phyloP scores from a whole-genome alignment of 257 asterid genomes.

The Leonotis leonurus region DNA sequence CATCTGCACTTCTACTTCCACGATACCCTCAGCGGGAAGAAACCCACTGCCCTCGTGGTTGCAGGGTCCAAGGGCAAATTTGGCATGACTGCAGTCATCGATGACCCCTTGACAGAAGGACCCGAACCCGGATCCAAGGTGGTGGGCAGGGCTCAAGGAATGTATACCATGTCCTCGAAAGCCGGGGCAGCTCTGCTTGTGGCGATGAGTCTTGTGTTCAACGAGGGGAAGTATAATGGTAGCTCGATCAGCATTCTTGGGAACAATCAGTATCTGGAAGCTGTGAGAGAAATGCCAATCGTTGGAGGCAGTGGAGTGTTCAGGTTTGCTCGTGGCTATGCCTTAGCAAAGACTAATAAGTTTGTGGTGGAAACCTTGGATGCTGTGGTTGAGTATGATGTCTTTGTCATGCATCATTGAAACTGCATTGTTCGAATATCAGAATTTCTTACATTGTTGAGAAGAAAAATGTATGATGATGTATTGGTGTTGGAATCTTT shows the following conservation, averaged over 20 bases:
- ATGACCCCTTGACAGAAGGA: slow-evolving; percentile 45
- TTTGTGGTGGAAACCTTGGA: slow-evolving; percentile 27
- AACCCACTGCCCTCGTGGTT: slow-evolving; percentile 31
- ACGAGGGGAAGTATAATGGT: slow-evolving; percentile 39
- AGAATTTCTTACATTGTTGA: no score
- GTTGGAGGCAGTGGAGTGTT: slow-evolving; percentile 53
- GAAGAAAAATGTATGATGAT: no score
- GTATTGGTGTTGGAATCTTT: not conserved
- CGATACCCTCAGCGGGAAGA: slow-evolving; percentile 34
- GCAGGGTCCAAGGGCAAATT: slow-evolving; percentile 26
- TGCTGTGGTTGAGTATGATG: slow-evolving; percentile 61
- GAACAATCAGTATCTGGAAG: slow-evolving; percentile 30
- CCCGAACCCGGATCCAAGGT: slow-evolving; percentile 29
- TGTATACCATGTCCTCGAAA: slow-evolving; percentile 31
- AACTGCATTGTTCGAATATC: no score
- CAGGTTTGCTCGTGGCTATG: slow-evolving; percentile 55
- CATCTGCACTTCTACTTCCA: slow-evolving; percentile 63
- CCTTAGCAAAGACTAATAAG: slow-evolving; percentile 34
- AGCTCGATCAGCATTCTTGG: slow-evolving; percentile 48
- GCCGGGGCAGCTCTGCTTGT: slow-evolving; percentile 23
- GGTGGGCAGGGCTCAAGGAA: slow-evolving; percentile 57
- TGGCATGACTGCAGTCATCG: slow-evolving; percentile 33
- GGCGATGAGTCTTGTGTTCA: slow-evolving; percentile 36
- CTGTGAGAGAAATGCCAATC: slow-evolving; percentile 54
- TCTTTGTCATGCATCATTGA: slow-evolving; percentile 38